Base-by-base conservation (phyloP, 192 early-diverging fungal genomes). In the Diversispora epigaea region DNA sequence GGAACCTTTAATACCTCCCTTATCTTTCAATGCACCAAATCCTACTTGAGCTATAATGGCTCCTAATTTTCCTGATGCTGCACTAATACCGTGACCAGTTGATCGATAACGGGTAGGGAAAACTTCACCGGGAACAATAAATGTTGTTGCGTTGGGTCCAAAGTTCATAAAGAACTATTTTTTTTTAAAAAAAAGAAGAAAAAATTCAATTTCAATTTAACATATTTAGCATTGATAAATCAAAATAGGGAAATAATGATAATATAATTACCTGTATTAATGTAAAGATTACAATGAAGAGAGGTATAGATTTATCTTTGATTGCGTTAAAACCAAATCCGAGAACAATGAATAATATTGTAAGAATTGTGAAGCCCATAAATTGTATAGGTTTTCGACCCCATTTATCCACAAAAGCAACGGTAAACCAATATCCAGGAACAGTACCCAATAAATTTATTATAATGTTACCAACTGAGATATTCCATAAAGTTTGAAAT, bases 351-450 rank as follows among this genome's bases (percentile, higher is more conserved):
- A 95, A 94, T 74, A 94, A 79, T 32, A 95, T 78, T n/a, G 90
- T 89, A 46, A 91, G 81, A 56, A 77, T 71, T 52, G 74, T 84
- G 79, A 97, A 99, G 69, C 97, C 97, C 80, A 92, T 85, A 74
- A 94, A 89, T 83, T 98, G 96, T 76, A 99, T 99, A 15, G 80
- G 81, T 78, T 94, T 95, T 79, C 97, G 93, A 77, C 97, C 97
- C 44, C 93, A 76, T 68, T 79, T 80, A 66, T 99, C 97, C 44
- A 99, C 91, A 22, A 89, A 82, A 71, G 92, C 91, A 74, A 99
- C 95, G 5, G 93, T 84, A 78, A 99, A 84, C 93, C 93, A 96
- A 90, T 98, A 99, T 55, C 97, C 97, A 47, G 97, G 97, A 6
- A 99, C 87, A 39, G 89, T 89, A 63, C 93, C 93, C 19, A 93